Conservation (phyloP, 148 eudicot genomes). For the Fagopyrum homotropicum region DNA sequence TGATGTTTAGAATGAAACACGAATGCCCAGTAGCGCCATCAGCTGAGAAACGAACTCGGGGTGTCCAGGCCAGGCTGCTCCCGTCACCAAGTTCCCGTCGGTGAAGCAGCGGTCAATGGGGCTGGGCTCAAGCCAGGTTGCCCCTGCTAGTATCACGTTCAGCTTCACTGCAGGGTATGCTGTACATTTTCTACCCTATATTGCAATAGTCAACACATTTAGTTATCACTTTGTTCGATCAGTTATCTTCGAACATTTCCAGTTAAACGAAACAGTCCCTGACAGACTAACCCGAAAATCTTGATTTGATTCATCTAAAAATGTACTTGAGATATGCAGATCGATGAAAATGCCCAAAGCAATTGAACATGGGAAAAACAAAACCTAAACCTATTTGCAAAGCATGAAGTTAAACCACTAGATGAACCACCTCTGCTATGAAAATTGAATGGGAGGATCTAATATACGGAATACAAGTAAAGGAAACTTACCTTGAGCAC, state of each 20-base stretch:
- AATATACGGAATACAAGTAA: neutral
- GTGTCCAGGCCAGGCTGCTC: slow-evolving; percentile 99
- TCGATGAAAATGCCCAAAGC: neutral
- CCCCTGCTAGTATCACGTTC: slow-evolving; percentile 69
- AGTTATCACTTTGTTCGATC: neutral
- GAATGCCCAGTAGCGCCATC: slow-evolving; percentile 62
- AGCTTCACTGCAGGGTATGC: slow-evolving; percentile 97
- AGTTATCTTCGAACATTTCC: neutral
- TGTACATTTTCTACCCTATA: slow-evolving; percentile 91
- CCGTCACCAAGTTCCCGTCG: slow-evolving; percentile 91
- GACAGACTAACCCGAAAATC: no score
- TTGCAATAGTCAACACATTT: neutral
- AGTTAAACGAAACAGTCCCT: neutral
- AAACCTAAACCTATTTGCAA: neutral
- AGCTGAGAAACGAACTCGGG: slow-evolving; percentile 90
- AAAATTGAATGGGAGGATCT: neutral
- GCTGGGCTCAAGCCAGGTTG: slow-evolving; percentile 86
- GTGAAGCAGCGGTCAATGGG: slow-evolving; percentile 88
- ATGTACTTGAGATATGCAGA: no score
- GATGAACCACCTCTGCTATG: neutral
- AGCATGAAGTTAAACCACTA: neutral
- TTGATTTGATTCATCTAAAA: no score
- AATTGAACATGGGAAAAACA: neutral
- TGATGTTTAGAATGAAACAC: slow-evolving; percentile 48
- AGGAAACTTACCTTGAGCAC: slow-evolving; percentile 63